These are phyloP conservation scores for Aspergillus leporis DNA, from an alignment of 495 filamentous ascomycete species.

Conservation along the genomic window DNA sequence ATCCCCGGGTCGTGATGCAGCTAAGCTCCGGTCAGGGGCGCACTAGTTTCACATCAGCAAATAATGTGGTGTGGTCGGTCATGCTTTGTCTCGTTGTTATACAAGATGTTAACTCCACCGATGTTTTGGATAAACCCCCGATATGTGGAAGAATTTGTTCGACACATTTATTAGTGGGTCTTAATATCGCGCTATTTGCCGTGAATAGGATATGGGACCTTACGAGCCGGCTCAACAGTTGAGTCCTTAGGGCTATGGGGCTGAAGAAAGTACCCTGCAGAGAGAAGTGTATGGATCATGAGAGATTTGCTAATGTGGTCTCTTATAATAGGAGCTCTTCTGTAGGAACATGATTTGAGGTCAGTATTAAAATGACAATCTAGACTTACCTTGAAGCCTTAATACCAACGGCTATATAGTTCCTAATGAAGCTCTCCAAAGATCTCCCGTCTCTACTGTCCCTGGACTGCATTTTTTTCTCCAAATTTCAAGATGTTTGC, in stretches of 20 bases:
- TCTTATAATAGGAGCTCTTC: no score
- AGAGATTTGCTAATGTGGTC: no score
- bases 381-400: no score
- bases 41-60: slow-evolving; percentile 2
- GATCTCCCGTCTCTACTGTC: no score
- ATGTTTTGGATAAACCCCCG: neutral
- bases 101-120: neutral
- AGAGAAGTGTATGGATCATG: no score
- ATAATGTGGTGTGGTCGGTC: neutral
- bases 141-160: neutral
- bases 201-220: neutral
- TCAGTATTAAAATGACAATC: no score
- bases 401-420: no score
- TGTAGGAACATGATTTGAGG: no score
- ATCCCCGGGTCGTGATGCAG: neutral
- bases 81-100: neutral
- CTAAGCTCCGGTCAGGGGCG: slow-evolving; percentile 3
- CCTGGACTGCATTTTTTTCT: no score
- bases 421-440: no score
- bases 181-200: neutral
- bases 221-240: neutral
- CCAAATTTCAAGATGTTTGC: no score
- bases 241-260: neutral
- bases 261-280: no score
- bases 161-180: neutral